Evolutionary conservation across 371 early-diverging fungal species (phyloP), one percentile per base, ranked within the genome.

Genomic region (Sporodiniella umbellata): DNA sequence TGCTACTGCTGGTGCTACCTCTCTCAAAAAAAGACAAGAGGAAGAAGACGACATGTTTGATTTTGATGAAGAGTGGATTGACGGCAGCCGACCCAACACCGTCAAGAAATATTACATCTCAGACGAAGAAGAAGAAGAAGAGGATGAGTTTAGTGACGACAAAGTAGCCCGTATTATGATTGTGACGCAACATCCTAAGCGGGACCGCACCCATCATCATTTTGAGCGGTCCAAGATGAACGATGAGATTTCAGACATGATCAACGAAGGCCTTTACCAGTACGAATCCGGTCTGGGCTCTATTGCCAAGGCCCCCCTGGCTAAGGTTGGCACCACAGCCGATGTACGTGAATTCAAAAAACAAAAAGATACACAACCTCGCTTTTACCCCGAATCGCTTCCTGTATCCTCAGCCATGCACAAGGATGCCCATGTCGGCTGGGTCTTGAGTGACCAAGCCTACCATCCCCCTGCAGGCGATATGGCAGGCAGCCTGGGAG

Each of bases 241-340:
- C 48, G 89, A 88, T 33, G 97, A 95, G 10, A 78, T 94, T 37
- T 75, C 83, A 19, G 92, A 95, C 25, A 92, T 93, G 71, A 96
- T 96, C 69, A 96, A 89, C 64, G 95, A 96, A 66, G 97, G 94
- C 2, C 73, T 96, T 30, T 88, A 89, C 62, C 82, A 89, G 53
- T 96, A 95, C 55, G 94, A 96, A 54, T 62, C 70, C 24, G 89
- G 90, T 21, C 66, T 92, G 40, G 80, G 80, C 17, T 15, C 33
- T 14, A 38, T 33, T 15, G 40, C 53, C 7, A 46, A 49, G 18
- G 65, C 69, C 4, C 69, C 68, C 64, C 49, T 50, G 28, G 71
- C 72, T 50, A 89, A 89, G 70, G 80, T 91, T 19, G 81, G 76
- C 42, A 84, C 84, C 8, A 73, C 87, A 33, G 76, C 79, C 19